A percentile compares a stretch with the other conserved stretches of the same genome.
Evolutionary conservation across 1,284 basidiomycete species (phyloP).

Genomic region (Chalciporus sp.): DNA sequence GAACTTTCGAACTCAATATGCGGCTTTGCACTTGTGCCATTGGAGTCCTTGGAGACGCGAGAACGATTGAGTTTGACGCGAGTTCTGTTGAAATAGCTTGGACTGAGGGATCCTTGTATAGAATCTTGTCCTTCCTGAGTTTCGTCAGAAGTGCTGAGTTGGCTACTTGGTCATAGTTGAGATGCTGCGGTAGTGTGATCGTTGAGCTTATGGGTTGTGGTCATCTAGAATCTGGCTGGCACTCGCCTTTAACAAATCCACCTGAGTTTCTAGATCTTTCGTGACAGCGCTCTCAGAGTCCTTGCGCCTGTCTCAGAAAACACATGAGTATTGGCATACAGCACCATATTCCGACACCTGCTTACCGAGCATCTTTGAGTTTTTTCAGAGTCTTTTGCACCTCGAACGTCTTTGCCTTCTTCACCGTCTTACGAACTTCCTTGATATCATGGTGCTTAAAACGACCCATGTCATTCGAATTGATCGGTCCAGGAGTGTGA

Average conservation of each 20-base stretch:
- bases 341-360: constrained; percentile 1
- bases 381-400: constrained; percentile 83
- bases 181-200: constrained; percentile 44
- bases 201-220: constrained; percentile 3
- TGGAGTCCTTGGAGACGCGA: constrained; percentile 44
- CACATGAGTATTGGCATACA: constrained; percentile 3
- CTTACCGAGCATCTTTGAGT: constrained; percentile 71
- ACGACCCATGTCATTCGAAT: constrained; percentile 10
- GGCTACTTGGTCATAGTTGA: constrained; percentile 62
- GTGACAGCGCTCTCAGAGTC: constrained; percentile 42
- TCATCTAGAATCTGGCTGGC: not conserved
- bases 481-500: constrained; percentile 9
- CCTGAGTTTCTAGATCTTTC: constrained; percentile 63
- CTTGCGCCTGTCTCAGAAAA: constrained; percentile 41
- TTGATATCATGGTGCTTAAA: constrained; percentile 69
- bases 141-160: constrained; percentile 68
- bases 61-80: constrained; percentile 33
- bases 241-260: constrained; percentile 68
- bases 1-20: constrained; percentile 74
- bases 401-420: constrained; percentile 84
- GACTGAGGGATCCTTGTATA: constrained; percentile 50
- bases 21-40: constrained; percentile 70
- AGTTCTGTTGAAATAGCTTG: constrained; percentile 50
- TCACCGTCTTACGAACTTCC: constrained; percentile 70
- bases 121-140: constrained; percentile 69